These are phyloP conservation scores for Zalerion maritima DNA, from an alignment of 495 filamentous ascomycete genomes.

Conservation along the genomic window DNA sequence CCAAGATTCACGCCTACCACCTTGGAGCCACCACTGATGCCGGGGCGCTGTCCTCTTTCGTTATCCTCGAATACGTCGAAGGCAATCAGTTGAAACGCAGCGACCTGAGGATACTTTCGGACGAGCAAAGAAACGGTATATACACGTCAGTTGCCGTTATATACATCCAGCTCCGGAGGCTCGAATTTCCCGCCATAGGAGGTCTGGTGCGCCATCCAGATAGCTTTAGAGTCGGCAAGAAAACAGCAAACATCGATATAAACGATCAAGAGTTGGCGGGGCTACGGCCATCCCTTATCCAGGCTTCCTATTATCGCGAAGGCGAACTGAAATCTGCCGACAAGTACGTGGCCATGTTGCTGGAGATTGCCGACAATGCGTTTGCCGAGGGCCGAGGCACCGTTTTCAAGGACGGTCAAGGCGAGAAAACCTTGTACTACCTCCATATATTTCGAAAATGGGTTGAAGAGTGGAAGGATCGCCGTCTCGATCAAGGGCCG, in stretches of 20 bases:
- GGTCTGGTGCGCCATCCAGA: constrained; percentile 7
- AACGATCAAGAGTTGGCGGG: constrained; percentile 17
- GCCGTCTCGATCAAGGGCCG: constrained; percentile 11
- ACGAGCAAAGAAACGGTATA: constrained; percentile 9
- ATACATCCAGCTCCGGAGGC: constrained; percentile 15
- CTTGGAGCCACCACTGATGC: constrained; percentile 7
- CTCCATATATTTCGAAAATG: constrained; percentile 10
- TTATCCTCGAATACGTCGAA: constrained; percentile 17
- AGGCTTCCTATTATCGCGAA: constrained; percentile 7
- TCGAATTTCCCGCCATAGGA: constrained; percentile 17
- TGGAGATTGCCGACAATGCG: constrained; percentile 11
- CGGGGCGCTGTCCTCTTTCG: constrained; percentile 11
- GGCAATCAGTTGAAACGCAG: constrained; percentile 10
- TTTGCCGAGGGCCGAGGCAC: constrained; percentile 5
- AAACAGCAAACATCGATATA: constrained; percentile 10
- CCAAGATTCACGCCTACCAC: constrained; percentile 11
- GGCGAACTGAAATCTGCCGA: constrained; percentile 9
- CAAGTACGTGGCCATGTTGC: constrained; percentile 12
- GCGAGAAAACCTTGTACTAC: constrained; percentile 11
- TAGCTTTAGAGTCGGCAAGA: constrained; percentile 13
- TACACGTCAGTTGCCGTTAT: constrained; percentile 13
- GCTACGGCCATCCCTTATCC: constrained; percentile 8
- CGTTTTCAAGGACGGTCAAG: constrained; percentile 5
- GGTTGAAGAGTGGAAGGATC: constrained; percentile 11
- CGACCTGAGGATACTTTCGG: constrained; percentile 7